These are phyloP conservation scores for Ceraceosorus guamensis DNA, from an alignment of 1,284 basidiomycete species.

Conservation along the genomic window DNA sequence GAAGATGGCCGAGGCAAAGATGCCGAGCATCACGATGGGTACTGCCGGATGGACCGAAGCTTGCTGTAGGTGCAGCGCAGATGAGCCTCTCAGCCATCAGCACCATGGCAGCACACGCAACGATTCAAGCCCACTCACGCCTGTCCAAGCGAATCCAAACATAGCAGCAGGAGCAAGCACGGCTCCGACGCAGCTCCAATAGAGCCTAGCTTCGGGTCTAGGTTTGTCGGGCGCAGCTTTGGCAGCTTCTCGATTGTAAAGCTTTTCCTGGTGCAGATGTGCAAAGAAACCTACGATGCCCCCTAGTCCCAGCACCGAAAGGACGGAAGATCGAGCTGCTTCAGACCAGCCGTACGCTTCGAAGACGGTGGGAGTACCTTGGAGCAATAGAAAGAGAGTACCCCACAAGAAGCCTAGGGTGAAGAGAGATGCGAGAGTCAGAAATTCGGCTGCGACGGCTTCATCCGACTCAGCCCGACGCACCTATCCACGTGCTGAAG, in stretches of 20 bases:
- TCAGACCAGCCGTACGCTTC: conserved; percentile 26
- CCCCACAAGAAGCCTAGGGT: conserved; percentile 18
- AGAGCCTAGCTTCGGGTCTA: conserved; percentile 52
- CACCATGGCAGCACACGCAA: not conserved
- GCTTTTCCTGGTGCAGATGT: conserved; percentile 51
- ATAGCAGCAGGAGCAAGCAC: conserved; percentile 27
- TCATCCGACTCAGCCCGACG: conserved; percentile 18
- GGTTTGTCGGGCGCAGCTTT: conserved; percentile 21
- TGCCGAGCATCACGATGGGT: conserved; percentile 23
- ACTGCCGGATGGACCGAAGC: conserved; percentile 14
- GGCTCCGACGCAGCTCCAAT: conserved; percentile 34
- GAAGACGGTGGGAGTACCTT: conserved; percentile 37
- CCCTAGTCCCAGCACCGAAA: conserved; percentile 30
- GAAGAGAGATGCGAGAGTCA: not conserved
- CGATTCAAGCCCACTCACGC: conserved; percentile 9
- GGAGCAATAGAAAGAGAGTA: conserved; percentile 25
- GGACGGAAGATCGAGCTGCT: conserved; percentile 15
- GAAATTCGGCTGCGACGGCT: not conserved
- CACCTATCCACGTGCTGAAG: conserved; percentile 50
- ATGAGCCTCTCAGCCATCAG: not conserved
- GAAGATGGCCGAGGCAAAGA: conserved; percentile 22
- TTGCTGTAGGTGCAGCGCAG: not conserved
- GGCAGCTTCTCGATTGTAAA: conserved; percentile 19
- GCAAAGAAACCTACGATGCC: conserved; percentile 60
- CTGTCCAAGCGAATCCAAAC: conserved; percentile 34